phyloP scores from a whole-genome alignment of 371 early-diverging fungal genomes.

The Chytridium lagenaria region DNA sequence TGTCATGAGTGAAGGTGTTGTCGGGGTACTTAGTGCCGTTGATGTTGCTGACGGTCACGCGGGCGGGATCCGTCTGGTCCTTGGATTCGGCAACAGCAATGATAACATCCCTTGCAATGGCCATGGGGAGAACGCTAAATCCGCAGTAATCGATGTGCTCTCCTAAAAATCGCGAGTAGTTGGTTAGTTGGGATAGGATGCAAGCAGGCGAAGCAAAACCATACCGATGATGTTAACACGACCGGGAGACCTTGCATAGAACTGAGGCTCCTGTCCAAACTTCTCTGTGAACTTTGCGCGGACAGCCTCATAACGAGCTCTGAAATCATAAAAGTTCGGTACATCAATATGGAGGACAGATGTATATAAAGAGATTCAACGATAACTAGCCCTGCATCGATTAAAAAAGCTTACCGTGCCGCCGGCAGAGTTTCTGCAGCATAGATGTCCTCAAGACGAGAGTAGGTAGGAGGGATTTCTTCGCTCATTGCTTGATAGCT shows the following conservation, averaged over 20 bases:
- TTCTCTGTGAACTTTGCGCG: constrained; percentile 60
- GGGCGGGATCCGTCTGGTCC: constrained; percentile 39
- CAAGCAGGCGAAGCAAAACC: too few relatives aligned
- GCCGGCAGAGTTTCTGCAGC: constrained; percentile 1
- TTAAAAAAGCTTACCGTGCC: constrained; percentile 2
- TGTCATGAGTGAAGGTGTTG: constrained; percentile 65
- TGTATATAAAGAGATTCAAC: too few relatives aligned
- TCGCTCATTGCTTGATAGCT: constrained; percentile 13
- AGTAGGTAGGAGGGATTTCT: constrained; percentile 4
- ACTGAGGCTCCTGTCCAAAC: constrained; percentile 74
- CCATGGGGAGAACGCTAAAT: constrained; percentile 95
- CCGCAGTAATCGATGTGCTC: constrained; percentile 97
- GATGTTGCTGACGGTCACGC: constrained; percentile 69
- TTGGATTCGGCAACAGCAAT: constrained; percentile 46
- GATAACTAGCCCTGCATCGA: too few relatives aligned
- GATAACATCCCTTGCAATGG: constrained; percentile 86
- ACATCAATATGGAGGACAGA: too few relatives aligned
- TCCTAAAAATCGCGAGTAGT: too few relatives aligned
- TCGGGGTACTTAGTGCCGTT: constrained; percentile 65
- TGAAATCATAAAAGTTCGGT: constrained; percentile 32
- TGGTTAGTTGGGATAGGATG: too few relatives aligned
- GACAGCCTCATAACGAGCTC: constrained; percentile 66
- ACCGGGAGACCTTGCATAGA: constrained; percentile 89
- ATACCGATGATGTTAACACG: constrained; percentile 92
- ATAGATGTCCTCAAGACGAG: constrained; percentile 16